Conservation (phyloP, 2,329 filamentous ascomycete genomes). For the Colletotrichum chrysophilum region DNA sequence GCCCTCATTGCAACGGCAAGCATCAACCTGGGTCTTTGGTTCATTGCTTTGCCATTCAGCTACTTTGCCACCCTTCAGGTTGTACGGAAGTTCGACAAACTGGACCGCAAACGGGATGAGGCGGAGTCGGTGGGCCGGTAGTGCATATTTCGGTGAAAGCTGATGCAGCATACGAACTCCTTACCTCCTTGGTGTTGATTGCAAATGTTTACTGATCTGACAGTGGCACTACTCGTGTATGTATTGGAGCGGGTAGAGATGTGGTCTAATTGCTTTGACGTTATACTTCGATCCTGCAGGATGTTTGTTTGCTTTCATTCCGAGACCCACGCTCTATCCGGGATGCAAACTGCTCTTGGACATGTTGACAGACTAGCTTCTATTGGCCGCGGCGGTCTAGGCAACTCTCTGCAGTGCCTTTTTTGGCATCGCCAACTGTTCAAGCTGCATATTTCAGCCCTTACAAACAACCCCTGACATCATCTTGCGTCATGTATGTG, state of each 20-base stretch:
- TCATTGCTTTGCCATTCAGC: constrained; percentile 45
- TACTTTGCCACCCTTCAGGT: constrained; percentile 48
- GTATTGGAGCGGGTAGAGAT: background rate
- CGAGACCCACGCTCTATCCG: background rate
- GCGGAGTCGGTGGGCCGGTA: background rate
- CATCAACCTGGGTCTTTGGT: constrained; percentile 46
- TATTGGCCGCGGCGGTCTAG: background rate
- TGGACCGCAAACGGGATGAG: constrained; percentile 28
- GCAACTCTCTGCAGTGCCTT: background rate
- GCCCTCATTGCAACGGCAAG: constrained; percentile 45
- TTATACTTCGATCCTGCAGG: background rate
- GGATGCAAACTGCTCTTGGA: background rate
- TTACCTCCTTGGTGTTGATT: background rate
- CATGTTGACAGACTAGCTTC: too few species aligned
- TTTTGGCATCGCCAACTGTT: background rate
- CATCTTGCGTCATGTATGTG: background rate
- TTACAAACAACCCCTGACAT: background rate
- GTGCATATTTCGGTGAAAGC: background rate
- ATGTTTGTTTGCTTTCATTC: background rate
- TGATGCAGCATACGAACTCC: background rate
- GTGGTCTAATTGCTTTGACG: background rate
- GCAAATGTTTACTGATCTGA: background rate
- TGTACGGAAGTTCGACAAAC: constrained; percentile 40
- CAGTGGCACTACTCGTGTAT: background rate
- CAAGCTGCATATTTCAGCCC: background rate